Evolutionary conservation across 2,329 filamentous ascomycete genomes (phyloP), one percentile per base, ranked within the genome.

Genomic region (Colletotrichum lini): DNA sequence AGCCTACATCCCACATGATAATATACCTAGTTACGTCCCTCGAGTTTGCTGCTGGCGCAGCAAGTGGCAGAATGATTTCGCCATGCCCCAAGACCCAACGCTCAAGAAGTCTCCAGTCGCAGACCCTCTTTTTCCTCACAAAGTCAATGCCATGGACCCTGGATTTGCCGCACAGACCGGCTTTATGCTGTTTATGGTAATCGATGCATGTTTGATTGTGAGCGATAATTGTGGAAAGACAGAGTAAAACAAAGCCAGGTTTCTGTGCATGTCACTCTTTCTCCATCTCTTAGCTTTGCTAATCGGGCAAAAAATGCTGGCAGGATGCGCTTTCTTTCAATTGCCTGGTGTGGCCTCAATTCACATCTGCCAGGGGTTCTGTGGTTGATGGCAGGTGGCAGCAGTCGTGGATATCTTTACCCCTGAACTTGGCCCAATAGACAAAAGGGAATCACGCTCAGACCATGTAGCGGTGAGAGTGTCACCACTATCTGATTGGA

Each of bases 391-490:
- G 70, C 66, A 70, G 66, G 59, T 72, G 53, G 66, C 70, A 70
- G 53, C 45, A 35, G 21, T 38, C 8, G 38, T n/a, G 30, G 49
- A 40, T 61, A 70, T 69, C 70, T 70, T 70, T 60, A 69, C 72
- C 72, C 72, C 72, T 73, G 72, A 69, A 66, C 21, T 40, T 38
- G 23, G 21, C 64, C 63, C 71, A 71, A 70, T 72, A 42, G 57
- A 44, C 38, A 52, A 54, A 44, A 47, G 50, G 30, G 23, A 67
- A 52, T 30, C 44, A 54, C 58, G 73, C 73, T 65, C 63, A 67
- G 73, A 52, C 67, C 73, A 73, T 73, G 26, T 75, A 70, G 75
- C 75, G 75, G 75, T 77, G 75, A 77, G 73, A 71, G 68, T 59
- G 75, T 74, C 67, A 44, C 30, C n/a, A 21, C 38, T 72, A 70